phyloP scores from a whole-genome alignment of 1,284 basidiomycete species.

The Puccinia polysora region DNA sequence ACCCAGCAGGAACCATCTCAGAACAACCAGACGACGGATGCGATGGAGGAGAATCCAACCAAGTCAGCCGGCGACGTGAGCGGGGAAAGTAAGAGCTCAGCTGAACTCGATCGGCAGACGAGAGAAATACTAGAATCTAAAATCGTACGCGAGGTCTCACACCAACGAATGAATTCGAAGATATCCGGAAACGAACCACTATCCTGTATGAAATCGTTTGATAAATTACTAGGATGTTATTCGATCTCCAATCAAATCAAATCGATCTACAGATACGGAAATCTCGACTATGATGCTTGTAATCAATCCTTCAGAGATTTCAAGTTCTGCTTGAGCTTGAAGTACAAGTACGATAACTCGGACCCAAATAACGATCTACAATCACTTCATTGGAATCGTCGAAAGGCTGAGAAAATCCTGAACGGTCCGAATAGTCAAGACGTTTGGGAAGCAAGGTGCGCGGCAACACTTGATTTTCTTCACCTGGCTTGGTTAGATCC shows the following conservation, averaged over 20 bases:
- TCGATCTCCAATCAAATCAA: conserved; percentile 41
- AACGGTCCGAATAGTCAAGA: conserved; percentile 34
- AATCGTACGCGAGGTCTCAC: conserved; percentile 10
- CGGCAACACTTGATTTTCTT: neutral
- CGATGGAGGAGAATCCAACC: no score
- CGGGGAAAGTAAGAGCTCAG: neutral
- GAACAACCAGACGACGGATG: no score
- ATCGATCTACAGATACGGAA: conserved; percentile 39
- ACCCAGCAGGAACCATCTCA: no score
- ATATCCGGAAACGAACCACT: conserved; percentile 43
- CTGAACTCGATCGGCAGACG: neutral
- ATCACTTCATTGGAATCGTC: conserved; percentile 15
- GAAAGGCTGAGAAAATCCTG: conserved; percentile 38
- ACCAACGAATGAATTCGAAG: conserved; percentile 19
- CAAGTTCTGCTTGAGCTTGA: conserved; percentile 35
- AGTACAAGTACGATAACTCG: conserved; percentile 14
- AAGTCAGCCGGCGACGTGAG: no score
- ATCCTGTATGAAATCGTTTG: conserved; percentile 30
- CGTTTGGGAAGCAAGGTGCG: conserved; percentile 36
- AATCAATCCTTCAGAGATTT: conserved; percentile 13
- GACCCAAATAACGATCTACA: conserved; percentile 9
- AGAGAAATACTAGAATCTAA: neutral
- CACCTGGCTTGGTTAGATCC: neutral
- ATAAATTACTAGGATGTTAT: conserved; percentile 32
- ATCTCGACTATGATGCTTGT: conserved; percentile 24